Evolutionary conservation across 2,329 filamentous ascomycete species (phyloP), one percentile per base, ranked within the genome.

Genomic region (Chaetomium sp.): DNA sequence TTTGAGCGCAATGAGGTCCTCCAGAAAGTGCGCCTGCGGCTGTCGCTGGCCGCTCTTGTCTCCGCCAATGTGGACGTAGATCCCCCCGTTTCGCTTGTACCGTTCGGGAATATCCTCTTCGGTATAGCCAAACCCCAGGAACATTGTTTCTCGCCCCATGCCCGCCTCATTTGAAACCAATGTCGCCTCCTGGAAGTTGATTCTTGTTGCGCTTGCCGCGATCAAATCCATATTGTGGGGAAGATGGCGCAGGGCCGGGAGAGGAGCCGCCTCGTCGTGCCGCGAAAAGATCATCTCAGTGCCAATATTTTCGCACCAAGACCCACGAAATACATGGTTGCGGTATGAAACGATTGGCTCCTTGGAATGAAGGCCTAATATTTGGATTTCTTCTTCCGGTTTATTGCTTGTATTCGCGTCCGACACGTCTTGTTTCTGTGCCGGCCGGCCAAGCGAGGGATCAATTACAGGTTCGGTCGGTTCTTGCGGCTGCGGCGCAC

Each of bases 301-400:
- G 38, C 92, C 92, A 44, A 95, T 81, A 57, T 90, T 87, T 59
- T 88, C 84, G 9, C 83, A 81, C 92, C 92, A 97, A 46, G 82
- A 74, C 61, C 90, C 92, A 60, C 83, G 84, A 67, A 91, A 94
- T 27, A 95, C 75, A 59, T 86, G 82, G 35, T 87, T 88, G 56
- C 86, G 80, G 71, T 95, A 95, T 27, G 87, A 87, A 57, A 96
- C 79, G 34, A 96, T 74, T 0, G 92, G 92, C 49, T 88, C 86
- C 2, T 73, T 66, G 1, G 86, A 86, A 69, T 95, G 87, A 3
- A 96, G 77, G 34, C 89, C 90, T n/a, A 94, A 76, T 50, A 96
- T 85, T 66, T 96, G 90, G 5, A 96, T 80, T 10, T 65, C 56
- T 19, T 62, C 57, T 19, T 50, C 46, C 27, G 57, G 33, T 5